Base-by-base conservation (phyloP, 805 yeast species). In the Cyberlindnera sargentensis region DNA sequence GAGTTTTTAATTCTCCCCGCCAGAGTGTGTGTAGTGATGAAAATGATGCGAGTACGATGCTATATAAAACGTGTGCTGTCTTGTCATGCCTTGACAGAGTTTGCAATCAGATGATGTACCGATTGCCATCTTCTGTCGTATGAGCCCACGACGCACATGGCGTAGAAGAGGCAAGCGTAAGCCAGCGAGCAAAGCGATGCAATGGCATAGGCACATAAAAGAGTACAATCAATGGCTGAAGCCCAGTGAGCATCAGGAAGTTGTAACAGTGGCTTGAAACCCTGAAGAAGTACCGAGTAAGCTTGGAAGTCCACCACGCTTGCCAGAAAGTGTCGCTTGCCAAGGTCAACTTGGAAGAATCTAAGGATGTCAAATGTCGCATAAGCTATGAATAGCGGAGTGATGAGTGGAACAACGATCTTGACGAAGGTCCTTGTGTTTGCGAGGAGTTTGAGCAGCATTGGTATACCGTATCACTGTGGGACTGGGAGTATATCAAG, bases 51-150 rank as follows among this genome's bases (percentile, higher is more conserved):
- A 15, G 20, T 15, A 15, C 20, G 20, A 15, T 15, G 20, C 20
- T 15, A 23, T 7, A 10, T 24, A 31, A 27, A 27, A 29, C 2
- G 31, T 8, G 8, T 29, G 31, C 10, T 29, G 10, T 8, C 10
- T 29, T 8, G 31, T 10, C 31, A 29, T 29, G 31, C 2, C 8
- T 29, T 8, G 29, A 23, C 10, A 28, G 51, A 42, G 10, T 35
- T 47, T 27, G 25, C 6, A 4, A 35, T 45, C 31, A 44, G 34
- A 4, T 44, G 35, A 24, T 38, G 37, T 23, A 55, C 37, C 5
- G 40, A 35, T 28, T 45, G 48, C 60, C 60, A 54, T 34, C 53
- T 52, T 25, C 47, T 49, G 28, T 56, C 60, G 30, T 48, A 56
- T 2, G 56, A 34, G 7, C 49, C 46, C n/a, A 38, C 45, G 4